Evolutionary conservation across 352 stramenopile species (phyloP).

Genomic region (Blastocystis sp.): DNA sequence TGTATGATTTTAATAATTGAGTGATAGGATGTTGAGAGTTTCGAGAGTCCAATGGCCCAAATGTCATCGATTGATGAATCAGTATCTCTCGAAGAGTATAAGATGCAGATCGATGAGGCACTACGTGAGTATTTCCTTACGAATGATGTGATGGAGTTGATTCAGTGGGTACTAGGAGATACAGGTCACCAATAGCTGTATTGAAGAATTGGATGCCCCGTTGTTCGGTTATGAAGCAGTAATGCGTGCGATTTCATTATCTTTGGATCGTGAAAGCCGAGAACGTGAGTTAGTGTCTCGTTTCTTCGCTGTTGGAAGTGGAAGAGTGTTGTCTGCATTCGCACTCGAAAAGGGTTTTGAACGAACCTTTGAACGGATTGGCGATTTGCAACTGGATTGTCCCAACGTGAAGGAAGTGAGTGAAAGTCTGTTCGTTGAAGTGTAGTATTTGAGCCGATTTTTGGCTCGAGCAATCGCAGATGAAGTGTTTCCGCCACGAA

Average conservation of each 20-base stretch:
- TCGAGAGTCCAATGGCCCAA: neutral
- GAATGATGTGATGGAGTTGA: constrained; percentile 65
- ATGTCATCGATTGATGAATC: neutral
- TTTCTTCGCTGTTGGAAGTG: constrained; percentile 83
- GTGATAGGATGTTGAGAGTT: neutral
- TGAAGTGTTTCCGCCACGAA: constrained; percentile 92
- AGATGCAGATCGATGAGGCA: constrained; percentile 81
- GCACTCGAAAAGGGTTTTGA: constrained; percentile 83
- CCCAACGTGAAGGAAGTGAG: constrained; percentile 71
- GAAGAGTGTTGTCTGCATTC: constrained; percentile 67
- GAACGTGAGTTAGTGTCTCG: constrained; percentile 83
- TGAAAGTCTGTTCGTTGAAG: neutral
- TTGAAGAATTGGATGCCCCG: constrained; percentile 68
- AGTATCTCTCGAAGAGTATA: constrained; percentile 74
- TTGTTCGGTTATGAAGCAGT: constrained; percentile 83
- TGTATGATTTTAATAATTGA: neutral
- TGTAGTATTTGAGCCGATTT: constrained; percentile 71
- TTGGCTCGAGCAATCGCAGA: constrained; percentile 91
- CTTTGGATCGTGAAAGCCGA: constrained; percentile 83
- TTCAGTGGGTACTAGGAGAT: neutral
- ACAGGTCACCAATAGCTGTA: constrained; percentile 58
- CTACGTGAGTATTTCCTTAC: constrained; percentile 79
- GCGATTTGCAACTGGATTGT: constrained; percentile 90
- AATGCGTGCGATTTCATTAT: constrained; percentile 85
- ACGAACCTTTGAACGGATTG: constrained; percentile 84